These are phyloP conservation scores for Microdochium bolleyi DNA, from an alignment of 2,329 filamentous ascomycete genomes.

Conservation along the genomic window DNA sequence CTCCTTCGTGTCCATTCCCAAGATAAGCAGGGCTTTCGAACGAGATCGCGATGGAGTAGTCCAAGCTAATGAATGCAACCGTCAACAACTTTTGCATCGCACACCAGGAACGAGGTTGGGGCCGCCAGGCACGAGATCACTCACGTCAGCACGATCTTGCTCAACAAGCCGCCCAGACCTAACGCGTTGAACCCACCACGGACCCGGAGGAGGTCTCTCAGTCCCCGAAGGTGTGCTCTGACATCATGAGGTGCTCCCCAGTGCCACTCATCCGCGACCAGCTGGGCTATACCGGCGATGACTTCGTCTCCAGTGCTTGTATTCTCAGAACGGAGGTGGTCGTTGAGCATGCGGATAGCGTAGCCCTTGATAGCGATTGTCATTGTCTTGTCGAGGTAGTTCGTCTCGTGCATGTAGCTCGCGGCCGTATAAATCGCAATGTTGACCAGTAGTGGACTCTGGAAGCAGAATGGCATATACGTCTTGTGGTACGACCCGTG, in stretches of 20 bases:
- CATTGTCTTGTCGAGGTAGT: conserved; percentile 3
- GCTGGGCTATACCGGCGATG: conserved; percentile 2
- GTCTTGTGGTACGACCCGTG: conserved; percentile 2
- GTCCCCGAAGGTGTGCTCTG: conserved; percentile 1
- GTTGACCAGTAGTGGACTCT: conserved; percentile 3
- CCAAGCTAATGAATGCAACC: neutral
- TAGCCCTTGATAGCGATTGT: conserved; percentile 4
- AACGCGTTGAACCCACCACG: conserved; percentile 4
- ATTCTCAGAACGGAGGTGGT: conserved; percentile 1
- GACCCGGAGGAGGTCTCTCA: conserved; percentile 2
- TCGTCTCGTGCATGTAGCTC: conserved; percentile 3
- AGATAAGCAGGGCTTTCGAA: conserved; percentile 36
- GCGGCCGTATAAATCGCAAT: conserved; percentile 4
- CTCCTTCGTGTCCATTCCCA: conserved; percentile 29
- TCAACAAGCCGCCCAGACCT: conserved; percentile 2
- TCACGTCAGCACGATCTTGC: conserved; percentile 4
- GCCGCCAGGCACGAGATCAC: conserved; percentile 19
- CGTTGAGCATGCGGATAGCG: conserved; percentile 4
- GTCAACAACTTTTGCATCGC: neutral
- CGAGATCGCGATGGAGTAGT: conserved; percentile 30
- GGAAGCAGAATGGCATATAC: conserved; percentile 5
- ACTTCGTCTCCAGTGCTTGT: conserved; percentile 1
- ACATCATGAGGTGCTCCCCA: conserved; percentile 3
- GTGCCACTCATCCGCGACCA: conserved; percentile 4
- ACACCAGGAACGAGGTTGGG: conserved; percentile 27